phyloP scores from a whole-genome alignment of 345 rosid species.

The Euphorbia peplus region DNA sequence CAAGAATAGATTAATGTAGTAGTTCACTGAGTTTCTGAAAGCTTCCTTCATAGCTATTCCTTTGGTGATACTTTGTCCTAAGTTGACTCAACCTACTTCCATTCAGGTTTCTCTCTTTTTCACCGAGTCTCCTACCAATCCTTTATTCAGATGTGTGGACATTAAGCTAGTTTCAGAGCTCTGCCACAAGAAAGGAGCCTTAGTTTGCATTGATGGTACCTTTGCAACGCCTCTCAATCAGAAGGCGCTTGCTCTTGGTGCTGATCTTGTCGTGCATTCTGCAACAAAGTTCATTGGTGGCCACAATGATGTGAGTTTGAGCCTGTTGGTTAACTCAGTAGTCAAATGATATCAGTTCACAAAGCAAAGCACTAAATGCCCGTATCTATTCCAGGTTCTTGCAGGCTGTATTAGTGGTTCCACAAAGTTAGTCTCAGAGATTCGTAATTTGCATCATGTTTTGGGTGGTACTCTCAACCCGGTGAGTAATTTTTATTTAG shows the following conservation, averaged over 20 bases:
- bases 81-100: constrained; percentile 20
- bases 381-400: constrained; percentile 61
- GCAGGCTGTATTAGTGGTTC: constrained; percentile 95
- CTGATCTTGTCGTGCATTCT: constrained; percentile 93
- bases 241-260: constrained; percentile 91
- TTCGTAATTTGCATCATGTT: constrained; percentile 88
- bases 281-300: constrained; percentile 92
- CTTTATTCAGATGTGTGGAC: constrained; percentile 93
- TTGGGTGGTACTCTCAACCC: constrained; percentile 94
- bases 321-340: constrained; percentile 10
- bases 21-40: constrained; percentile 1
- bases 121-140: constrained; percentile 96
- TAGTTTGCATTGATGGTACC: constrained; percentile 98
- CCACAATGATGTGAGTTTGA: constrained; percentile 79
- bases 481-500: constrained; percentile 39
- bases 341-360: not conserved
- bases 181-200: constrained; percentile 81
- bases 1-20: not conserved
- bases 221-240: constrained; percentile 98
- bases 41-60: not conserved
- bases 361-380: not conserved
- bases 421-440: constrained; percentile 56
- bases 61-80: constrained; percentile 3
- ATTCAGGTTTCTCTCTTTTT: constrained; percentile 87
- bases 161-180: constrained; percentile 78